Base-by-base conservation (phyloP, 306 rosid species). In the Carpinus fangiana region DNA sequence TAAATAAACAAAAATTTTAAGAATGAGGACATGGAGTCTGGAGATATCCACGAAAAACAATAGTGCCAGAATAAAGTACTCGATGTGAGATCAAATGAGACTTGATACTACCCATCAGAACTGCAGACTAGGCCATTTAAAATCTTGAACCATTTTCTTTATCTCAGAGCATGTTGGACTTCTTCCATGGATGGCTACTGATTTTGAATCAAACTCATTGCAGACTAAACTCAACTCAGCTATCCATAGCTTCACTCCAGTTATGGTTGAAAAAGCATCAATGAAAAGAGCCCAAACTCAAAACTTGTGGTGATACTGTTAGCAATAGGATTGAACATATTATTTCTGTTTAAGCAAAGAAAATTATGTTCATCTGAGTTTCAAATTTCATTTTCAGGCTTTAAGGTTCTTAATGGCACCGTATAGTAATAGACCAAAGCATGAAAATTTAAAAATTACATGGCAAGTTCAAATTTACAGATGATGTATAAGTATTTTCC, bases 121-220 rank as follows among this genome's bases (percentile, higher is more conserved):
- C 71, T 59, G 52, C 66, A 59, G 41, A 52, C 48, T 38, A 66
- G 46, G 54, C 76, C 38, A 26, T 64, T 36, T 78, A 55, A 81
- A 56, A 55, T 46, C 17, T 66, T 12, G 47, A 45, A 38, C 74
- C 70, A 76, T 18, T 21, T 62, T 28, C 76, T n/a, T 16, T 38
- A 54, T 38, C 71, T 34, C 61, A 69, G 26, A 14, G 62, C 53
- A 69, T 43, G 73, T 66, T 45, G 31, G 72, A 70, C 48, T 41
- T 34, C 21, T 31, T 34, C 45, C 70, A 31, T 64, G 14, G 70
- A 64, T 7, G 70, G 21, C 70, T 34, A 34, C 47, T 14, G 47
- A 16, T 31, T 64, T 34, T 34, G 70, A 34, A 34, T 14, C 34
- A 26, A 60, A 26, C 16, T 60, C 9, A 31, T 62, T 28, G 17